Base-by-base conservation (phyloP, 306 rosid genomes). In the Cicer chorassanicum region DNA sequence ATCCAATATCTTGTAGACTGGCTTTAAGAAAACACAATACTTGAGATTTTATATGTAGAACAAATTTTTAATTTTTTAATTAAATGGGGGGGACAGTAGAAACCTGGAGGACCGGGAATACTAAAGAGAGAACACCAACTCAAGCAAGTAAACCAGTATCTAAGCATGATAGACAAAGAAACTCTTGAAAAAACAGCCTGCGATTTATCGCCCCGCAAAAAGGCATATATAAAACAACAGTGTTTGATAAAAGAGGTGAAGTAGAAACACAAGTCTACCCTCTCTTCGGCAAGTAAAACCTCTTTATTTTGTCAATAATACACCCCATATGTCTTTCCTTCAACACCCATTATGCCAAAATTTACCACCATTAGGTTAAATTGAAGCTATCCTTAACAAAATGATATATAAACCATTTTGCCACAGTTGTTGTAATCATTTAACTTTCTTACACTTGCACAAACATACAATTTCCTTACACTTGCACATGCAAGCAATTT, bases 221-320 rank as follows among this genome's bases (percentile, higher is more conserved):
- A 6, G 66, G 13, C 50, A 24, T 48, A 34, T 15, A 40, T 43
- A 34, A 11, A 46, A 64, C 39, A 38, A 0, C 2, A 0, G 8
- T 16, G n/a, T 64, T 10, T 12, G 39, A 15, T 24, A 60, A 67
- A 67, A 46, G 3, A 45, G 56, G 19, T 43, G 70, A 65, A 42
- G 70, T 43, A 42, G 53, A 43, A 65, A 65, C 36, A 43, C 53
- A 65, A 18, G 15, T 42, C 65, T 60, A 14, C 65, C 29, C 70
- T 18, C 51, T 16, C 13, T 65, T 42, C n/a, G 21, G 18, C 55
- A 12, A 21, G 6, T 65, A 65, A 42, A 43, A 65, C 16, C 39
- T 42, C 53, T 10, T 43, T 18, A 43, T 10, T 43, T 18, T 65
- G 39, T 15, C 15, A 3, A 43, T 40, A 65, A 43, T 43, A 41